phyloP scores from a whole-genome alignment of 225 moss, liverwort and hornwort species.

The Antitrichia curtipendula region DNA sequence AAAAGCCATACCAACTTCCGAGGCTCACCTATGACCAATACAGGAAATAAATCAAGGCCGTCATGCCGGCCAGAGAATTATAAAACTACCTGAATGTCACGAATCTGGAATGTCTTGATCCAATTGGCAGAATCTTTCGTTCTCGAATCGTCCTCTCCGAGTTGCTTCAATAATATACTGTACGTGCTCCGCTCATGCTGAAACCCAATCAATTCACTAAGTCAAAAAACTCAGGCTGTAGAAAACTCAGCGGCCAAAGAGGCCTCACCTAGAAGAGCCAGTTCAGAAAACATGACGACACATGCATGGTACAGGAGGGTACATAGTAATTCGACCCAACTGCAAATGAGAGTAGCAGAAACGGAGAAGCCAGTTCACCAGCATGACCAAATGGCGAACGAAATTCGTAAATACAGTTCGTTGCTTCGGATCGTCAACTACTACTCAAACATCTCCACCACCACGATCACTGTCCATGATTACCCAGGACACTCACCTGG shows the following conservation, averaged over 20 bases:
- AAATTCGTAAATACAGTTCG: background rate
- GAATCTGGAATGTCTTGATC: conserved; percentile 94
- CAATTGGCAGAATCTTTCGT: conserved; percentile 91
- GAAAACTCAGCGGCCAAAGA: background rate
- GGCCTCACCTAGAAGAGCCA: background rate
- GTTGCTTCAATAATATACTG: conserved; percentile 68
- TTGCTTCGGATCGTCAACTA: background rate
- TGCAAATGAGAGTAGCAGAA: background rate
- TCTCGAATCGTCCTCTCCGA: conserved; percentile 88
- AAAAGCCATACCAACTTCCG: background rate
- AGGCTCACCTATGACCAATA: background rate
- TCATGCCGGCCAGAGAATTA: background rate
- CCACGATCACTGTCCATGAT: background rate
- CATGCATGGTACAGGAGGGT: background rate
- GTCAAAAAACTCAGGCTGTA: background rate
- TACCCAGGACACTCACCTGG: conserved; percentile 28
- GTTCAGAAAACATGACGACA: background rate
- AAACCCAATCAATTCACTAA: background rate
- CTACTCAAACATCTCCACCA: background rate
- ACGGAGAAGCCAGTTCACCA: background rate
- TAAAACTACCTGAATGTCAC: conserved; percentile 62
- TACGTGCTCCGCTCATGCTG: conserved; percentile 88
- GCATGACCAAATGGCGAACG: background rate
- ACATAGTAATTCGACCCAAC: background rate
- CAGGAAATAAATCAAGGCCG: background rate